These are phyloP conservation scores for Purshia tridentata DNA, from an alignment of 306 rosid genomes.

Conservation along the genomic window DNA sequence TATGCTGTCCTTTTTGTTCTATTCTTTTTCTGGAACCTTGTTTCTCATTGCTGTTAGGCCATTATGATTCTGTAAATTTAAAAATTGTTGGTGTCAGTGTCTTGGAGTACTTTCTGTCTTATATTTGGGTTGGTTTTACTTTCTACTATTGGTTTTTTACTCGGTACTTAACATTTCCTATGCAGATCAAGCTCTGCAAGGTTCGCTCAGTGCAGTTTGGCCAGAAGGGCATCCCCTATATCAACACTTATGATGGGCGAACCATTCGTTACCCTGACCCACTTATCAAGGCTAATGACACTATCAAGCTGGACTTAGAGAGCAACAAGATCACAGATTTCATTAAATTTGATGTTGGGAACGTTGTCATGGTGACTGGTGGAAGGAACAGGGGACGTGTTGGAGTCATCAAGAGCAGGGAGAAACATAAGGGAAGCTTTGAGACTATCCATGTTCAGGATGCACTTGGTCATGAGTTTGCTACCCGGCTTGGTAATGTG, in stretches of 20 bases:
- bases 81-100: not conserved
- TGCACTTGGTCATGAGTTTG: conserved; percentile 75
- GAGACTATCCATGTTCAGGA: conserved; percentile 84
- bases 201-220: conserved; percentile 84
- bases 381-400: conserved; percentile 88
- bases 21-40: not conserved
- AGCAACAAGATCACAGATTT: conserved; percentile 67
- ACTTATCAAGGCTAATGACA: conserved; percentile 70
- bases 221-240: conserved; percentile 72
- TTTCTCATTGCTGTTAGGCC: not conserved
- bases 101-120: not conserved
- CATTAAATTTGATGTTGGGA: conserved; percentile 85
- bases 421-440: conserved; percentile 80
- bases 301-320: conserved; percentile 72
- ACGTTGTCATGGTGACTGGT: conserved; percentile 83
- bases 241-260: conserved; percentile 82
- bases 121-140: not conserved
- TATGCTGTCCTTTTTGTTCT: not conserved
- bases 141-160: not conserved
- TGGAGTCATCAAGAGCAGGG: conserved; percentile 82
- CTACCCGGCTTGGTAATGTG: conserved; percentile 75
- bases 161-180: not conserved
- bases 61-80: too few relatives aligned
- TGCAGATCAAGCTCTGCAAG: conserved; percentile 88
- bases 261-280: conserved; percentile 95